A percentile compares a stretch with the other conserved stretches of the same genome.
Evolutionary conservation across 1,139 yeast genomes (phyloP).

Genomic region (Tardiomyces digboiensis): DNA sequence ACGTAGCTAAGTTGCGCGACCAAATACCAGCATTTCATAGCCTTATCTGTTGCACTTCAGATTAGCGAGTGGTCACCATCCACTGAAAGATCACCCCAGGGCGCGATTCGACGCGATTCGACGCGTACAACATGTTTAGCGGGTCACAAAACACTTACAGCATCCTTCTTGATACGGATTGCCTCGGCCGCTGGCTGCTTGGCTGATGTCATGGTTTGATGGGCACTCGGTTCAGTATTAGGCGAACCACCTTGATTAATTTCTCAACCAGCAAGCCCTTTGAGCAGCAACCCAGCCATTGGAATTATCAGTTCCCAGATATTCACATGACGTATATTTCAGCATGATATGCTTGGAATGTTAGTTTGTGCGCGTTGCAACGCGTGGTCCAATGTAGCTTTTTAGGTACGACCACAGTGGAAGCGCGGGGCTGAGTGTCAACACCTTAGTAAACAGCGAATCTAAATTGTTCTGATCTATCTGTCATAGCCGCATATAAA

Average conservation of each 20-base stretch:
- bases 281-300: too few species aligned
- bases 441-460: too few species aligned
- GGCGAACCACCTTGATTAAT: too few species aligned
- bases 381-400: too few species aligned
- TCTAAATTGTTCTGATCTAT: too few species aligned
- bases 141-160: constrained; percentile 10
- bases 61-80: background rate
- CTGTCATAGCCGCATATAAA: background rate
- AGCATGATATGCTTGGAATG: background rate
- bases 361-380: too few species aligned
- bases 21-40: too few species aligned
- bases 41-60: too few species aligned
- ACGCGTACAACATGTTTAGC: background rate
- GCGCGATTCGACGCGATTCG: background rate
- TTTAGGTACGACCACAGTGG: too few species aligned
- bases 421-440: too few species aligned
- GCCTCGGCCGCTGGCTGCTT: constrained; percentile 4
- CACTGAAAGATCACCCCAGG: background rate
- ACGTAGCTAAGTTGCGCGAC: too few species aligned
- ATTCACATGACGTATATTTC: background rate
- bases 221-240: background rate
- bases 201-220: constrained; percentile 1
- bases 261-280: too few species aligned
- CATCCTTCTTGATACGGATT: constrained; percentile 15
- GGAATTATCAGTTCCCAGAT: background rate